phyloP scores from a whole-genome alignment of 129 eudicot genomes.

The Apium graveolens region DNA sequence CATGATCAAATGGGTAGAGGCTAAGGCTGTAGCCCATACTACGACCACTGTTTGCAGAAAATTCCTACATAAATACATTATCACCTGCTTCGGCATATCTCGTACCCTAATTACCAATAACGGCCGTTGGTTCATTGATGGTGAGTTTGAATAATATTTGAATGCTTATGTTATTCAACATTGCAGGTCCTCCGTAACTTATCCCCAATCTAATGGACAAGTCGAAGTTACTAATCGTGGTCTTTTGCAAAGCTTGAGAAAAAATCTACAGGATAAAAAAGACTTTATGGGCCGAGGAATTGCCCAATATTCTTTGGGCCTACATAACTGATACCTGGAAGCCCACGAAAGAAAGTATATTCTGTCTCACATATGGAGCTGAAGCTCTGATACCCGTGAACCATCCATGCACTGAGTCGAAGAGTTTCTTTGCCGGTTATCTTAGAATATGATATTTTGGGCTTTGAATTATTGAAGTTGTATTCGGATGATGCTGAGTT shows the following conservation, averaged over 20 bases:
- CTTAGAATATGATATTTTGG: too few relatives aligned
- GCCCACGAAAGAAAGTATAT: too few relatives aligned
- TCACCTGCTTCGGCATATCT: neutral
- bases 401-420: too few relatives aligned
- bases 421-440: too few relatives aligned
- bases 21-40: neutral
- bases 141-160: neutral
- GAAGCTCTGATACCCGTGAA: too few relatives aligned
- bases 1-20: constrained; percentile 15
- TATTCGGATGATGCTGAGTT: too few relatives aligned
- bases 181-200: neutral
- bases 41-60: neutral
- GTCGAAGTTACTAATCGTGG: neutral
- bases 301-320: too few relatives aligned
- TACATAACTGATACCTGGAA: too few relatives aligned
- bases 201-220: neutral
- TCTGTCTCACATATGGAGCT: too few relatives aligned
- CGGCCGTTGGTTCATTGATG: neutral
- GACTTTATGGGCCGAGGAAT: too few relatives aligned
- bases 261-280: neutral
- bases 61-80: neutral
- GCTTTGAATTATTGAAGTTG: too few relatives aligned
- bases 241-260: neutral
- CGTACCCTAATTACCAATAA: neutral
- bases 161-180: neutral